These are phyloP conservation scores for Apiospora saccharicola DNA, from an alignment of 2,329 filamentous ascomycete species.

Conservation along the genomic window DNA sequence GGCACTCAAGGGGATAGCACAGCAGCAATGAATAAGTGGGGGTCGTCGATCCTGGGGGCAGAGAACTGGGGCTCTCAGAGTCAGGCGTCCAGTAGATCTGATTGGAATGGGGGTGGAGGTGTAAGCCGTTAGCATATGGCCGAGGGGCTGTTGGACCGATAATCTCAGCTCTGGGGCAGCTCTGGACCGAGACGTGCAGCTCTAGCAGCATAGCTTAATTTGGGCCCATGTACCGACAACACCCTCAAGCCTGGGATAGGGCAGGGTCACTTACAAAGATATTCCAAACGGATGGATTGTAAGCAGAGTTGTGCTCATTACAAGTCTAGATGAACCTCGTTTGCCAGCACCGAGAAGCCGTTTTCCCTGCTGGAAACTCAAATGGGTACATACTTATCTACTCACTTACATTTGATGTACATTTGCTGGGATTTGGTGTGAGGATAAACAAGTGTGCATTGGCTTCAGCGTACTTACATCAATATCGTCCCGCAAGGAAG, in stretches of 20 bases:
- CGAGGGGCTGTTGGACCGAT: constrained; percentile 18
- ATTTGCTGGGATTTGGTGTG: no score
- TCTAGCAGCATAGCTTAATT: constrained; percentile 17
- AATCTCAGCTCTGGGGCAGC: constrained; percentile 18
- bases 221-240: not conserved
- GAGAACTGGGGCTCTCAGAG: constrained; percentile 7
- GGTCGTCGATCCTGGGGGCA: constrained; percentile 11
- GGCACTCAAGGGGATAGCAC: no score
- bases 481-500: not conserved
- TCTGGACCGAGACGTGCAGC: constrained; percentile 21
- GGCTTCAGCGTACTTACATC: not conserved
- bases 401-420: no score
- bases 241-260: not conserved
- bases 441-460: no score
- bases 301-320: not conserved
- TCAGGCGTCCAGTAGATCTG: constrained; percentile 15
- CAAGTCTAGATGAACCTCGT: not conserved
- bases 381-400: no score
- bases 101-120: not conserved
- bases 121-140: constrained; percentile 20
- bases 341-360: not conserved
- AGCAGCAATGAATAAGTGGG: constrained; percentile 2
- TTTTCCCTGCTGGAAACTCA: not conserved
- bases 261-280: not conserved
- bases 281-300: not conserved